These are phyloP conservation scores for Saksenaea oblongispora DNA, from an alignment of 371 early-diverging fungal species.

Conservation along the genomic window DNA sequence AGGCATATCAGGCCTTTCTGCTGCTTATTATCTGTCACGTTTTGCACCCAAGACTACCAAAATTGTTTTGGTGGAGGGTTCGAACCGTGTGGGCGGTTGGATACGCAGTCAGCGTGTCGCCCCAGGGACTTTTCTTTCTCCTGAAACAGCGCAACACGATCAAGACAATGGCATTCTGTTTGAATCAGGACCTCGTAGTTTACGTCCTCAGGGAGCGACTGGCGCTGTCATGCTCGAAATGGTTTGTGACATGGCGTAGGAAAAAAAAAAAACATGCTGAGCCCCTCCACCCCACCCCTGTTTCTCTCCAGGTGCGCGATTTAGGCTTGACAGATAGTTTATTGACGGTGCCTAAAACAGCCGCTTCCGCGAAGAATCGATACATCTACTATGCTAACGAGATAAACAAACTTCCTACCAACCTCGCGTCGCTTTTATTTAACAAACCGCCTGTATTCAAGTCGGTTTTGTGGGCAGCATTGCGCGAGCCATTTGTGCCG, in stretches of 20 bases:
- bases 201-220: conserved; percentile 76
- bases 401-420: conserved; percentile 69
- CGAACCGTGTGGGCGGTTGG: conserved; percentile 87
- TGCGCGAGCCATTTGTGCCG: conserved; percentile 49
- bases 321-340: conserved; percentile 61
- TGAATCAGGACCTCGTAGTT: conserved; percentile 88
- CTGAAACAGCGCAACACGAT: background rate
- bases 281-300: background rate
- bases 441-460: conserved; percentile 54
- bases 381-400: conserved; percentile 73
- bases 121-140: conserved; percentile 22
- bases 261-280: background rate
- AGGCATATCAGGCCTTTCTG: conserved; percentile 89
- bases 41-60: conserved; percentile 48
- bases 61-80: conserved; percentile 75
- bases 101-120: conserved; percentile 62
- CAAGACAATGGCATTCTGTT: conserved; percentile 55
- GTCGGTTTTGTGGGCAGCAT: conserved; percentile 42
- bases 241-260: conserved; percentile 42
- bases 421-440: conserved; percentile 42
- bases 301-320: conserved; percentile 51
- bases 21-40: conserved; percentile 81
- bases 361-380: conserved; percentile 80
- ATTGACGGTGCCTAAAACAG: conserved; percentile 60
- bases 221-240: conserved; percentile 79